These are phyloP conservation scores for Medicago arabica DNA, from an alignment of 306 rosid genomes.

Conservation along the genomic window DNA sequence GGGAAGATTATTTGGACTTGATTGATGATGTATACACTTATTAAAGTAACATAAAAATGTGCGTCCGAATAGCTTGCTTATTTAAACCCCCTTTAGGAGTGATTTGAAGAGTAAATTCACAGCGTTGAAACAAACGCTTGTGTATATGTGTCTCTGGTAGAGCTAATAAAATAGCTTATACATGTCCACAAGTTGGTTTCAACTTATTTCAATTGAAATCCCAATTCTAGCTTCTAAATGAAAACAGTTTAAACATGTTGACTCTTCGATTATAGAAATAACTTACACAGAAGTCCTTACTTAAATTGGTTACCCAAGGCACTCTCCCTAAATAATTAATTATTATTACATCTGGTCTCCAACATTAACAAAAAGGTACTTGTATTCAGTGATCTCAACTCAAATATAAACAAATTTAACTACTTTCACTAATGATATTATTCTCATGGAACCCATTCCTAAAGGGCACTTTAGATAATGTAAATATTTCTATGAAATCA, in stretches of 20 bases:
- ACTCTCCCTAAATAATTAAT: too few relatives aligned
- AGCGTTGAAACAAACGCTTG: neutral
- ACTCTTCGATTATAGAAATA: neutral
- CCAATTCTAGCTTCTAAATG: neutral
- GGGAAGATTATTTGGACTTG: neutral
- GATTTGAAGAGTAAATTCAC: neutral
- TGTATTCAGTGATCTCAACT: too few relatives aligned
- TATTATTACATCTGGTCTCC: too few relatives aligned
- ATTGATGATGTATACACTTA: neutral
- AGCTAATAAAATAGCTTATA: neutral
- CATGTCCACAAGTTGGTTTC: too few relatives aligned
- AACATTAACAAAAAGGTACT: too few relatives aligned
- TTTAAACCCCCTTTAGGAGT: neutral
- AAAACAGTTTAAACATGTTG: neutral
- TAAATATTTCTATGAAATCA: too few relatives aligned
- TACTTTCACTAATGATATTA: too few relatives aligned
- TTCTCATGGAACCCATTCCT: neutral
- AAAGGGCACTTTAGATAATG: neutral
- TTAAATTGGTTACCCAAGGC: too few relatives aligned
- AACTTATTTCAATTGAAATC: too few relatives aligned
- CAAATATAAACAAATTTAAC: too few relatives aligned
- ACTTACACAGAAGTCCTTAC: neutral
- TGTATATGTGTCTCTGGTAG: neutral
- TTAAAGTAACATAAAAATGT: neutral
- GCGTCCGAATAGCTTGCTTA: neutral